Conservation (phyloP, 177 flowering plant genomes). For the Telopea speciosissima region DNA sequence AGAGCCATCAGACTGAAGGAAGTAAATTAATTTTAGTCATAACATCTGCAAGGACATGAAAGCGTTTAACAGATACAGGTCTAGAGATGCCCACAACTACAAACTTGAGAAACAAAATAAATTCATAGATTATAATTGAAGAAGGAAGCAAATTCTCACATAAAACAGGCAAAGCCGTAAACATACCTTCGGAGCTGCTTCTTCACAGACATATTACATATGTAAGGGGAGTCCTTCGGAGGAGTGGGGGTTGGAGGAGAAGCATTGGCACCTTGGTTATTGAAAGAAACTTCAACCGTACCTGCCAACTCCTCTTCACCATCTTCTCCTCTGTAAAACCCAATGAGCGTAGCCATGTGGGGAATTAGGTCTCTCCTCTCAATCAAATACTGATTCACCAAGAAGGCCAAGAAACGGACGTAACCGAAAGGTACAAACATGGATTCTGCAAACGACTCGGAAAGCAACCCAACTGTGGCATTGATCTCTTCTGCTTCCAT, state of each 20-base stretch:
- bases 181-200: slow-evolving; percentile 62
- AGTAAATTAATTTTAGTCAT: too few species aligned
- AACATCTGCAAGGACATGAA: too few species aligned
- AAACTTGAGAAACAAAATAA: too few species aligned
- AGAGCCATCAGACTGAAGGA: too few species aligned
- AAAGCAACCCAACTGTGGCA: slow-evolving; percentile 43
- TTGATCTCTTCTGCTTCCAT: slow-evolving; percentile 67
- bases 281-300: slow-evolving; percentile 77
- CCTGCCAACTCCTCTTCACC: slow-evolving; percentile 57
- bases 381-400: slow-evolving; percentile 75
- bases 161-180: background rate
- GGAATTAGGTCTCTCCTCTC: slow-evolving; percentile 67
- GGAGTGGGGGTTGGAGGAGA: slow-evolving; percentile 71
- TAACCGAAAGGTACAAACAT: slow-evolving; percentile 51
- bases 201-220: slow-evolving; percentile 84
- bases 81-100: too few species aligned
- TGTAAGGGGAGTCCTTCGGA: slow-evolving; percentile 69
- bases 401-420: slow-evolving; percentile 41
- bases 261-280: slow-evolving; percentile 65
- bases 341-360: slow-evolving; percentile 64
- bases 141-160: background rate
- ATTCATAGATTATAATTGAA: too few species aligned
- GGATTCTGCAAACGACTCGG: slow-evolving; percentile 78
- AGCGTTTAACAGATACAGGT: too few species aligned
- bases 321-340: slow-evolving; percentile 39